Evolutionary conservation across 2,329 filamentous ascomycete genomes (phyloP).

Genomic region (Drechslerella stenobrocha): DNA sequence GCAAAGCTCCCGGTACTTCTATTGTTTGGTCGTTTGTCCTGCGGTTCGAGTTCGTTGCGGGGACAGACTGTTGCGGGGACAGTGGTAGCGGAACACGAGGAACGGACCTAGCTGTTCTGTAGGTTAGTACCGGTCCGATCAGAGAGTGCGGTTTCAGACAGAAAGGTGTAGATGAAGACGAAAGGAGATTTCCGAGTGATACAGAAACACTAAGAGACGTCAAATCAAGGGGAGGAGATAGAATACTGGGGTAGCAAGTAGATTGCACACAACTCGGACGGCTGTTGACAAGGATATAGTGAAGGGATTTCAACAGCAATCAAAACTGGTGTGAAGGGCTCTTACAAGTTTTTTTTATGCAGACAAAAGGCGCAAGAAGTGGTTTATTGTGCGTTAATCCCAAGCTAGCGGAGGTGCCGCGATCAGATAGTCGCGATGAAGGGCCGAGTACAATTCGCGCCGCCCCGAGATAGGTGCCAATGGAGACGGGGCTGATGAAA

Average conservation of each 20-base stretch:
- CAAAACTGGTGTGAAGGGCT: not conserved
- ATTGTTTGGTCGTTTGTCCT: not conserved
- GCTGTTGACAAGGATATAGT: not conserved
- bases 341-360: not conserved
- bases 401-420: not conserved
- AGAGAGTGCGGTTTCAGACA: not conserved
- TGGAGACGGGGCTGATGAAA: not conserved
- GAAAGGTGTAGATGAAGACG: not conserved
- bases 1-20: no score
- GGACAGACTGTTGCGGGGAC: not conserved
- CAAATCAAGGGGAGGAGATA: not conserved
- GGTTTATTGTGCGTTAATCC: not conserved
- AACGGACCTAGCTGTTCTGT: not conserved
- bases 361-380: not conserved
- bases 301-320: not conserved
- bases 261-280: conserved; percentile 3
- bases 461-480: not conserved
- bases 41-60: not conserved
- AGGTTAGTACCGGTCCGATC: not conserved
- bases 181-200: not conserved
- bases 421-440: not conserved
- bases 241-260: not conserved
- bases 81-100: not conserved
- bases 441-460: not conserved
- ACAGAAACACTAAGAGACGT: not conserved